Base-by-base conservation (phyloP, 441 rosid species). In the Bruguiera hainesii region DNA sequence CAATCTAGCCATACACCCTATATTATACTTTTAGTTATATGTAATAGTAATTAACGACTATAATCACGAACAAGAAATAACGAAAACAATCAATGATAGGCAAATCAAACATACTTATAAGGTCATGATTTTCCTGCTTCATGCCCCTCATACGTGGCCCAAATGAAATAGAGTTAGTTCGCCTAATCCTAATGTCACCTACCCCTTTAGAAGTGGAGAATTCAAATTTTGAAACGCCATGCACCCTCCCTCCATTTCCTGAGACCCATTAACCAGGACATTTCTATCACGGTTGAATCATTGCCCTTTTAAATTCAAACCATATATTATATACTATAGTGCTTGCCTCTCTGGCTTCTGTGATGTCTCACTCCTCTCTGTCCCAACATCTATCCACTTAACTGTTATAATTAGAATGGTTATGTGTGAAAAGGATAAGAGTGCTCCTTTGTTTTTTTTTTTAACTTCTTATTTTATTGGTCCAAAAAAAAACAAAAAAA, bases 201-300 rank as follows among this genome's bases (percentile, higher is more conserved):
- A 39, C 69, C 65, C 56, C 46, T 33, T 37, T 21, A 0, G 23
- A 3, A 33, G 26, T 29, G 62, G 46, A 29, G 68, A 67, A 78
- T 84, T 84, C 86, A 77, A 84, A 84, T 4, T 84, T 84, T 84
- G 83, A 84, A 84, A 76, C 75, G 37, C 25, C 30, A 21, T 56
- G 31, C 55, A 61, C 74, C 69, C 73, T 58, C 66, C 42, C 48
- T 42, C 48, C 48, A 42, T 69, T 21, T 53, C 31, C 20, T 42
- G 9, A 35, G 51, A 3, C 57, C 49, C 56, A 28, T 15, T 10
- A 25, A 48, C 35, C 20, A 16, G 25, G 20, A 0, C 11, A 63
- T 60, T 64, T 61, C 64, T 49, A 59, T 60, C 33, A 68, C 76
- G 35, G 61, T 29, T 64, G 52, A 64, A 75, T 80, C 70, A 77